These are phyloP conservation scores for Diplotaxis tenuifolia DNA, from an alignment of 345 rosid species.

Conservation along the genomic window DNA sequence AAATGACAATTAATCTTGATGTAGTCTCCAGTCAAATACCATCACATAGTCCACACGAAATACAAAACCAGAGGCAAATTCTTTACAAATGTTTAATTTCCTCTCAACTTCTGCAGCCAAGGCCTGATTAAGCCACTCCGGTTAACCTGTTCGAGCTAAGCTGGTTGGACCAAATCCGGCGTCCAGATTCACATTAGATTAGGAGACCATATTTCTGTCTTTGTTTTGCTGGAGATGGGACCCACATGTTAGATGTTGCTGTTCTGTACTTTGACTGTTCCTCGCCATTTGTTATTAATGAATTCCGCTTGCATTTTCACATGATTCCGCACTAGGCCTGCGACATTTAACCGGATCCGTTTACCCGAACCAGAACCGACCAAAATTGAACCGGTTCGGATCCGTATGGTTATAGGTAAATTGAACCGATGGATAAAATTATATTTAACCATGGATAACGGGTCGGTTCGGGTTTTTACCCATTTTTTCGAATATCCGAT, in stretches of 20 bases:
- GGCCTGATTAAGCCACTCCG: background rate
- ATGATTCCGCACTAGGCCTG: background rate
- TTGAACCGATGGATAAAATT: background rate
- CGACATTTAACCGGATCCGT: no score
- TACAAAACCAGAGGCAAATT: background rate
- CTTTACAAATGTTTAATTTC: background rate
- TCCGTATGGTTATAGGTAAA: no score
- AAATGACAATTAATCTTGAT: background rate
- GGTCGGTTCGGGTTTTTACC: background rate
- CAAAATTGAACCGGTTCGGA: no score
- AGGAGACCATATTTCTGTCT: background rate
- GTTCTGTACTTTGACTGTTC: conserved; percentile 5
- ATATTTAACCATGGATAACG: background rate
- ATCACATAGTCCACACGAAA: background rate
- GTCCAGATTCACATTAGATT: background rate
- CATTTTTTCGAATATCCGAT: no score
- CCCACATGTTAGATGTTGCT: conserved; percentile 1
- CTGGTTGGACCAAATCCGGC: conserved; percentile 7
- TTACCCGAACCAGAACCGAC: no score
- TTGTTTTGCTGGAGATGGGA: background rate
- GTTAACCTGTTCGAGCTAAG: background rate
- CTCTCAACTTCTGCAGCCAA: background rate
- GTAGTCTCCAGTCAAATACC: background rate
- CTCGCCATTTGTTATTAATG: conserved; percentile 2
- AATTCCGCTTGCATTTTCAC: conserved; percentile 17